phyloP scores from a whole-genome alignment of 1,284 basidiomycete genomes.

The Cryptococcus sp. region DNA sequence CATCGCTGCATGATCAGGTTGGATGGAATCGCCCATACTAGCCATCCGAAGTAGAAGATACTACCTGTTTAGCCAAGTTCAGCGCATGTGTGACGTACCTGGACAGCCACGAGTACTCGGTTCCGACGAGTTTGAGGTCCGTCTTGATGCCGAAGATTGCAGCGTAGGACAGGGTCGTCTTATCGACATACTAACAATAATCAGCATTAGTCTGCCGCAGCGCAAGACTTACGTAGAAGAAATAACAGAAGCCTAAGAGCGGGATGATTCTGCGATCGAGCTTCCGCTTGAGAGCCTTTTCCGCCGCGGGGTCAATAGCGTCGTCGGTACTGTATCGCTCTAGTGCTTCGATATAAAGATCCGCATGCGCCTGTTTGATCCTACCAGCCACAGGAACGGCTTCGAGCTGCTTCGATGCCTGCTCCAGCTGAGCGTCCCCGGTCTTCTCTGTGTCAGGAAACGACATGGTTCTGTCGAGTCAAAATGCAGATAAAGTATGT shows the following conservation, averaged over 20 bases:
- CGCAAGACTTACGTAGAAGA: constrained; percentile 37
- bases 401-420: too few species aligned
- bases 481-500: too few species aligned
- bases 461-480: too few species aligned
- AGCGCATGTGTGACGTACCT: constrained; percentile 8
- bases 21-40: constrained; percentile 57
- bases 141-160: constrained; percentile 51
- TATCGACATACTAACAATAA: constrained; percentile 38
- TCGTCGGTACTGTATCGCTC: constrained; percentile 44
- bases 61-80: constrained; percentile 8
- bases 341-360: constrained; percentile 45
- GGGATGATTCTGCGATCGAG: constrained; percentile 44
- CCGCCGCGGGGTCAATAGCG: constrained; percentile 37
- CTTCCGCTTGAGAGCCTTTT: constrained; percentile 44
- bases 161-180: constrained; percentile 49
- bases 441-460: too few species aligned
- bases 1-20: constrained; percentile 57
- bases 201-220: background rate
- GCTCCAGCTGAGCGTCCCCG: too few species aligned
- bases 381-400: too few species aligned
- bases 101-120: constrained; percentile 50
- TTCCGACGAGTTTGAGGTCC: constrained; percentile 44
- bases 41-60: constrained; percentile 58
- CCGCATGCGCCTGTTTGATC: constrained; percentile 23
- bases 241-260: constrained; percentile 44